Evolutionary conservation across 495 filamentous ascomycete genomes (phyloP).

Genomic region (Penicillium dipodomyicola): DNA sequence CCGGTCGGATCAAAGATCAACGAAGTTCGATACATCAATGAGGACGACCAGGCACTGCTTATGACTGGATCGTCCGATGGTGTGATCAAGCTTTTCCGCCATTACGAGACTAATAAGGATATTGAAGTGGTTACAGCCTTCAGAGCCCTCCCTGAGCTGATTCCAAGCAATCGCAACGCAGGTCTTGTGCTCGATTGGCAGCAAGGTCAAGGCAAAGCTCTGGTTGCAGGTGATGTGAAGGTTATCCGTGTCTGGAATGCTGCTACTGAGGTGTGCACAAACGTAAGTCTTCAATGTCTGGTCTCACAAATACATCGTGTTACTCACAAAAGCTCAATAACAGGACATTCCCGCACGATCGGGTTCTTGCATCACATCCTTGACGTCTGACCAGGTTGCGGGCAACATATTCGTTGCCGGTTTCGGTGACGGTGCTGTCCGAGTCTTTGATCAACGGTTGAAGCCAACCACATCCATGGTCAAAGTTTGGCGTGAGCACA

Average conservation of each 20-base stretch:
- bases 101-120: conserved; percentile 67
- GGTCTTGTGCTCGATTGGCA: conserved; percentile 98
- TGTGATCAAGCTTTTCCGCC: conserved; percentile 87
- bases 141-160: conserved; percentile 86
- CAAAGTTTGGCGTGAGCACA: conserved; percentile 92
- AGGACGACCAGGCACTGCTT: conserved; percentile 91
- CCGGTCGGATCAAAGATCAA: conserved; percentile 88
- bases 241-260: conserved; percentile 97
- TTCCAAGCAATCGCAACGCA: conserved; percentile 88
- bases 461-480: conserved; percentile 84
- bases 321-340: conserved; percentile 5
- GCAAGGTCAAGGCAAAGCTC: conserved; percentile 88
- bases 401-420: conserved; percentile 94
- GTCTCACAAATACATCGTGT: background rate
- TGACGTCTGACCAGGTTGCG: conserved; percentile 96
- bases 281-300: conserved; percentile 42
- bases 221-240: conserved; percentile 94
- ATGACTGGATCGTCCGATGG: conserved; percentile 96
- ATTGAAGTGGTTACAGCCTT: conserved; percentile 90
- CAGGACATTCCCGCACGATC: conserved; percentile 92
- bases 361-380: conserved; percentile 88
- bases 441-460: conserved; percentile 88
- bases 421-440: conserved; percentile 93
- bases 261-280: conserved; percentile 85
- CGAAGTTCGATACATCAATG: conserved; percentile 94